Conservation (phyloP, 345 rosid genomes). For the Ceriops tagal region DNA sequence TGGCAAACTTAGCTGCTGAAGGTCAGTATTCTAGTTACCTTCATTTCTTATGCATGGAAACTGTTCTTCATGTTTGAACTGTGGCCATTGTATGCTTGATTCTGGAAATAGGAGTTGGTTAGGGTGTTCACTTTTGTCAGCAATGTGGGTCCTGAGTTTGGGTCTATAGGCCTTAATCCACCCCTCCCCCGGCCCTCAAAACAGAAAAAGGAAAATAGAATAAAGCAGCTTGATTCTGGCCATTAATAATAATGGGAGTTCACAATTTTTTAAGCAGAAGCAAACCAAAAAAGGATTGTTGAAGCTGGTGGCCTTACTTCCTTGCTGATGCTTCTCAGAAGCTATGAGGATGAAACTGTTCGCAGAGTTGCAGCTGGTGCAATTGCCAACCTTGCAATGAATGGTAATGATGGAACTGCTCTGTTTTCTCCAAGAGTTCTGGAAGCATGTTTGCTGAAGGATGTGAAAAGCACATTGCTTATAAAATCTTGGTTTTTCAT, state of each 20-base stretch:
- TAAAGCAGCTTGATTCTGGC: no score
- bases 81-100: no score
- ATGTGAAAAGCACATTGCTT: not conserved
- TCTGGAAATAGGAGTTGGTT: no score
- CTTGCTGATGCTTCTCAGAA: constrained; percentile 33
- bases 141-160: no score
- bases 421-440: not conserved
- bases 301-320: constrained; percentile 37
- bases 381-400: constrained; percentile 38
- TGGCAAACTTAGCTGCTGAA: constrained; percentile 37
- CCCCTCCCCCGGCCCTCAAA: no score
- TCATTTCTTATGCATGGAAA: not conserved
- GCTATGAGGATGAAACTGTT: constrained; percentile 36
- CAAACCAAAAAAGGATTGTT: constrained; percentile 32
- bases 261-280: constrained; percentile 19
- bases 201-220: no score
- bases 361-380: constrained; percentile 39
- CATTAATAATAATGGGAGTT: not conserved
- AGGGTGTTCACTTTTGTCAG: no score
- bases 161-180: no score
- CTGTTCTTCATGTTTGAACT: not conserved
- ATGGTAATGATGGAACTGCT: constrained; percentile 16
- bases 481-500: not conserved
- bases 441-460: not conserved
- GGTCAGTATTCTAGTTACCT: constrained; percentile 12